Percentiles rank a stretch among this genome's conserved stretches.
These are phyloP conservation scores for Dendrothele bispora DNA, from an alignment of 768 basidiomycete species.

Conservation along the genomic window DNA sequence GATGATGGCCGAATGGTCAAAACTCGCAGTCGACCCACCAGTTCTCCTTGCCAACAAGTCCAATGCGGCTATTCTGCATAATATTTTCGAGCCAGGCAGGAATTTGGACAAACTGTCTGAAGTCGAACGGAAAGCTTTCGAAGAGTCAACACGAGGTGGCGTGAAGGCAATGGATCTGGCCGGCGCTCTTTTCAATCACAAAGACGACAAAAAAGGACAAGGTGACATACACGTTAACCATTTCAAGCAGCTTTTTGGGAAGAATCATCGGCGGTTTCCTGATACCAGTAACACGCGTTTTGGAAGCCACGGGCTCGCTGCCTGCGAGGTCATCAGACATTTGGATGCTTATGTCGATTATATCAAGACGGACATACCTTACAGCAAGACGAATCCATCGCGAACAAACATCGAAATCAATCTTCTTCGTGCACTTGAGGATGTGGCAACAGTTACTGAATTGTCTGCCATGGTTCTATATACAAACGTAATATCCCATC, in stretches of 20 bases:
- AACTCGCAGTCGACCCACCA: slow-evolving; percentile 5
- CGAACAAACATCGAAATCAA: slow-evolving; percentile 27
- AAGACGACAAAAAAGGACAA: slow-evolving; percentile 32
- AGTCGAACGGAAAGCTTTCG: slow-evolving; percentile 8
- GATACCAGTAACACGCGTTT: slow-evolving; percentile 33
- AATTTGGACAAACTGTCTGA: not conserved
- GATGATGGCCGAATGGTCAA: slow-evolving; percentile 17
- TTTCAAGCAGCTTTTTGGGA: slow-evolving; percentile 16
- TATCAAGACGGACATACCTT: slow-evolving; percentile 17
- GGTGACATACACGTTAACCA: slow-evolving; percentile 18
- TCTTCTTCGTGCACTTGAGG: slow-evolving; percentile 22
- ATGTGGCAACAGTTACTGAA: slow-evolving; percentile 26
- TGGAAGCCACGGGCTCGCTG: slow-evolving; percentile 23
- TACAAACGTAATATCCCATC: slow-evolving; percentile 22
- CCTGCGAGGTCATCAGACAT: slow-evolving; percentile 22
- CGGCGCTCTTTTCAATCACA: slow-evolving; percentile 26
- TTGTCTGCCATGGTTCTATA: slow-evolving; percentile 25
- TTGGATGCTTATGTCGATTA: slow-evolving; percentile 20
- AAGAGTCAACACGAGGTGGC: slow-evolving; percentile 13
- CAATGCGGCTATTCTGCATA: slow-evolving; percentile 17
- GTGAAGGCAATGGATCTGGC: slow-evolving; percentile 14
- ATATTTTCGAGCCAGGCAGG: slow-evolving; percentile 11
- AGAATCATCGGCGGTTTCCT: slow-evolving; percentile 21
- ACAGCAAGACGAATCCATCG: slow-evolving; percentile 24
- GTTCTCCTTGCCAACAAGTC: slow-evolving; percentile 21